These are phyloP conservation scores for Novymonas esmeraldas DNA, from an alignment of 208 protist genomes.

Conservation along the genomic window DNA sequence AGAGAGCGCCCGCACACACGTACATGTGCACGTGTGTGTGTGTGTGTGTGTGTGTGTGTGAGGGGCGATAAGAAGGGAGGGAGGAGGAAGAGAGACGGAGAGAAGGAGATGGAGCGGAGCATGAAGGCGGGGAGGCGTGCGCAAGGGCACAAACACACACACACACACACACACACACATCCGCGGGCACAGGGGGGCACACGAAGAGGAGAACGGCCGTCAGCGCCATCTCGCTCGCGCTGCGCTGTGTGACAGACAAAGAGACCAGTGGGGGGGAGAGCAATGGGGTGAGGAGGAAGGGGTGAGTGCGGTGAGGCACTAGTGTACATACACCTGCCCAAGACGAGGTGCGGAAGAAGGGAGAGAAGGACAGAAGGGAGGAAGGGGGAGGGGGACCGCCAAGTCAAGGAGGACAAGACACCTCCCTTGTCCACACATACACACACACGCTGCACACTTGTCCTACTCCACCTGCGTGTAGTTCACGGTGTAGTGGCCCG, in stretches of 20 bases:
- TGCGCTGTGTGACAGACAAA: too few relatives aligned
- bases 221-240: too few relatives aligned
- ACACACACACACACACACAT: neutral
- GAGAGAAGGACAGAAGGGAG: neutral
- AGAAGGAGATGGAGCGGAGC: neutral
- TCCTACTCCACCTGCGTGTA: constrained; percentile 53
- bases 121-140: neutral
- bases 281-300: too few relatives aligned
- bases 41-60: neutral
- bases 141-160: neutral
- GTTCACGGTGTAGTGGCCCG: constrained; percentile 69
- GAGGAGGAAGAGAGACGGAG: neutral
- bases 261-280: too few relatives aligned
- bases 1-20: neutral
- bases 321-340: too few relatives aligned
- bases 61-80: neutral
- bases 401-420: too few relatives aligned
- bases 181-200: neutral
- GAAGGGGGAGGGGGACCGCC: neutral
- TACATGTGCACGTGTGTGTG: neutral
- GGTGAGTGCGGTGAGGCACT: too few relatives aligned
- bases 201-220: too few relatives aligned
- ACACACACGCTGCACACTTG: too few relatives aligned
- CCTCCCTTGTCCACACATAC: too few relatives aligned
- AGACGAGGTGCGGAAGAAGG: neutral